Conservation (phyloP, 108 stramenopile genomes). For the Pseudonitzschia multiseries region DNA sequence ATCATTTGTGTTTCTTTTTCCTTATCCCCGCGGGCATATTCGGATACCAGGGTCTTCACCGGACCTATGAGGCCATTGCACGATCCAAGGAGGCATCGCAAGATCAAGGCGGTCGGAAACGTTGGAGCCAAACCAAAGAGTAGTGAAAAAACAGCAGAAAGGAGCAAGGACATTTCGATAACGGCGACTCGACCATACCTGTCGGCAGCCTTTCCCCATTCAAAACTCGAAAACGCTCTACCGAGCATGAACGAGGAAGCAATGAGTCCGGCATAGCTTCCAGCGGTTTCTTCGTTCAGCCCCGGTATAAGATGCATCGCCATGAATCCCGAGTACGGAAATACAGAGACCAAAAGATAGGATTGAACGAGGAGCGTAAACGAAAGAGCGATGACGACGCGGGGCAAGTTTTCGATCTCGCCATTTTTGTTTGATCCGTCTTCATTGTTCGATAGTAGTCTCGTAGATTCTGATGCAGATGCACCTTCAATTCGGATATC, state of each 20-base stretch:
- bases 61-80: conserved; percentile 62
- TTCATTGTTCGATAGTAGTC: background rate
- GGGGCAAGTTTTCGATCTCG: background rate
- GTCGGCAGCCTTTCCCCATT: conserved; percentile 65
- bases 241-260: conserved; percentile 52
- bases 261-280: conserved; percentile 64
- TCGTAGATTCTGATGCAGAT: too few relatives aligned
- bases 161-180: conserved; percentile 38
- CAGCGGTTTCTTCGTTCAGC: conserved; percentile 31
- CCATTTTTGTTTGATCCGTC: background rate
- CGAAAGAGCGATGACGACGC: background rate
- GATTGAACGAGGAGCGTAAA: conserved; percentile 10
- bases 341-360: conserved; percentile 58
- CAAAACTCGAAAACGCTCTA: conserved; percentile 31
- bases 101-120: conserved; percentile 48
- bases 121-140: conserved; percentile 61
- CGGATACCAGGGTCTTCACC: conserved; percentile 56
- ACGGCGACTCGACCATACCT: conserved; percentile 62
- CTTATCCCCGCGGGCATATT: conserved; percentile 45
- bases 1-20: conserved; percentile 49
- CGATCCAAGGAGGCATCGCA: conserved; percentile 44
- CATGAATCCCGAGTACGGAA: conserved; percentile 76
- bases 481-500: too few relatives aligned
- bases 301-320: conserved; percentile 45
- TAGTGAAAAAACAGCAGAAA: conserved; percentile 47